Conservation (phyloP, 257 asterid species). For the Scutellaria baicalensis region DNA sequence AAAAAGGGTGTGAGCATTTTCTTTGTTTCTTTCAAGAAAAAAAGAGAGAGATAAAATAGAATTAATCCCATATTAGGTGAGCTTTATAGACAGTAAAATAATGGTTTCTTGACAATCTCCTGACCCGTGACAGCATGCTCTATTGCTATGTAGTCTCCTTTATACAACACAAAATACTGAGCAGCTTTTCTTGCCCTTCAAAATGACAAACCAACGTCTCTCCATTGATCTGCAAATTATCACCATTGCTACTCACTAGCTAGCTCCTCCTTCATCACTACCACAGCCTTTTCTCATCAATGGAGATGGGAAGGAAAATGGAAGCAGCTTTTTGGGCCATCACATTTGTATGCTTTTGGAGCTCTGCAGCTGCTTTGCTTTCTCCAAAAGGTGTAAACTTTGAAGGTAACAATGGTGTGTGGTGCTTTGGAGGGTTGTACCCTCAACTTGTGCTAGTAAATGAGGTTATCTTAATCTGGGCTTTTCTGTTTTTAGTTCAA, state of each 20-base stretch:
- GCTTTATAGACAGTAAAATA: conserved; percentile 18
- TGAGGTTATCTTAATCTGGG: background rate
- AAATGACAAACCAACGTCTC: conserved; percentile 33
- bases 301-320: conserved; percentile 29
- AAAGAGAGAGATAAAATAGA: background rate
- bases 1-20: background rate
- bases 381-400: conserved; percentile 95
- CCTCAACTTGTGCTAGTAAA: background rate
- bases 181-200: conserved; percentile 26
- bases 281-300: conserved; percentile 9
- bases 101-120: conserved; percentile 49
- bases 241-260: conserved; percentile 17
- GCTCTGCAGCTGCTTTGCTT: conserved; percentile 51
- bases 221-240: conserved; percentile 21
- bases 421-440: background rate
- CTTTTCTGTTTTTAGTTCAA: conserved; percentile 51
- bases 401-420: conserved; percentile 57
- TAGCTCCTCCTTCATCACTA: conserved; percentile 24
- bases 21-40: background rate
- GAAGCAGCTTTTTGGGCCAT: conserved; percentile 29
- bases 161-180: conserved; percentile 41
- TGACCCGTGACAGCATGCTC: conserved; percentile 88
- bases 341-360: conserved; percentile 30
- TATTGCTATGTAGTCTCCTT: conserved; percentile 31
- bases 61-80: conserved; percentile 26